phyloP scores from a whole-genome alignment of 2,329 filamentous ascomycete species.

The Sphaerostilbella broomeana region DNA sequence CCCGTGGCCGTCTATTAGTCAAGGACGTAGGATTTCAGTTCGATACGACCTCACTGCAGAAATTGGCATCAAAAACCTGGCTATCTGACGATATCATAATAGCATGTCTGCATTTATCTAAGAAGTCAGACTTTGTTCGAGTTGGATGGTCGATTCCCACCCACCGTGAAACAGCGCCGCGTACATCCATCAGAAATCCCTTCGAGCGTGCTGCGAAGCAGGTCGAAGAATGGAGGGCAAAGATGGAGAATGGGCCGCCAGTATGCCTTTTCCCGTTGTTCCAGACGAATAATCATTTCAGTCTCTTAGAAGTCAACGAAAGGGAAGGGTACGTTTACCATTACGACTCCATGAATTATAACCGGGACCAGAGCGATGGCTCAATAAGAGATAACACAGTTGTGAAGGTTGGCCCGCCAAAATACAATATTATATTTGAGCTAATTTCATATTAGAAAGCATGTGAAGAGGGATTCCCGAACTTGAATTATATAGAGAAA shows the following conservation, averaged over 20 bases:
- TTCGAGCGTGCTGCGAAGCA: constrained; percentile 9
- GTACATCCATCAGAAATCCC: constrained; percentile 2
- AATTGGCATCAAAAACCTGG: not conserved
- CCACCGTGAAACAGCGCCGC: constrained; percentile 2
- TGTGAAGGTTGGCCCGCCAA: not conserved
- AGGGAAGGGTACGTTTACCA: constrained; percentile 4
- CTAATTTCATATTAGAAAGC: not conserved
- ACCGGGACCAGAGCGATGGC: too few relatives aligned
- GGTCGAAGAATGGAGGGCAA: constrained; percentile 7
- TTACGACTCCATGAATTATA: constrained; percentile 7
- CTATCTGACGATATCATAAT: constrained; percentile 1
- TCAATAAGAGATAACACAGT: not conserved
- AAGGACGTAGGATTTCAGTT: not conserved
- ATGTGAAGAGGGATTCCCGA: not conserved
- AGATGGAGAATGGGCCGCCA: not conserved
- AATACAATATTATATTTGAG: not conserved
- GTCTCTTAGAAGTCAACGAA: constrained; percentile 10
- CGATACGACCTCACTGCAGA: not conserved
- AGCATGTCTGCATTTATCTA: constrained; percentile 12
- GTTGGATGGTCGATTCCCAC: constrained; percentile 13
- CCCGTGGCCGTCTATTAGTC: not conserved
- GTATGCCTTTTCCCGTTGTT: constrained; percentile 10
- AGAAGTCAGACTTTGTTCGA: constrained; percentile 9
- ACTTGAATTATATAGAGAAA: not conserved
- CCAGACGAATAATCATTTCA: constrained; percentile 8